Evolutionary conservation across 2,329 filamentous ascomycete species (phyloP), one percentile per base, ranked within the genome.

Genomic region (Madurella mycetomatis): DNA sequence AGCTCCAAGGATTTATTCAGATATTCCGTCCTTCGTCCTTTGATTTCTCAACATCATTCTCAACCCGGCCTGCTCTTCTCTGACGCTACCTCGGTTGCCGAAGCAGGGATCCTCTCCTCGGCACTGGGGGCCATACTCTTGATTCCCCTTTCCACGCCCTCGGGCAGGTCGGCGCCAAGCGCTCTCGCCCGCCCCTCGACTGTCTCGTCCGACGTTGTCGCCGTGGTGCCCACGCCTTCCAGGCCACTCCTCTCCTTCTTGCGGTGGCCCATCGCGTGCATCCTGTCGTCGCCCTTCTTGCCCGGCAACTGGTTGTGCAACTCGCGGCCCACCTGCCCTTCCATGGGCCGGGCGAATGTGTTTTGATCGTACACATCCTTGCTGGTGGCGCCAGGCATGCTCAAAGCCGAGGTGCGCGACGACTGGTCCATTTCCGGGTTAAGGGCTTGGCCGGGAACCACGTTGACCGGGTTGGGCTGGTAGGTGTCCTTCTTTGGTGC

Each of bases 401-500:
- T 70, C 1, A 67, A 62, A 0, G 73, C 70, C 13, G 62, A 62
- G 5, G 69, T 68, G 18, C 60, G 53, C 9, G 59, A 57, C 4
- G 34, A 47, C 47, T 40, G 43, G 30, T 63, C 55, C 19, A 64
- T 60, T 25, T 66, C 59, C 5, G 63, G 57, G 51, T 70, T 68
- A 41, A 62, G 57, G 13, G 70, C 68, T 51, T 73, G 71, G 7
- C 69, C 69, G 9, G 73, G 68, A 15, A 66, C 55, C 41, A 74
- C 71, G 32, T 59, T 57, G 15, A 64, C 56, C 1, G 72, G 63
- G 47, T 73, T 69, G 11, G 77, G 75, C 41, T 68, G 60, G 65
- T 71, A 76, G 9, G 69, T 72, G 51, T 67, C 47, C 49, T 73
- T 66, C 13, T 56, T 56, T 2, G 87, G 87, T 0, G 87, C 86